phyloP scores from a whole-genome alignment of 2,329 filamentous ascomycete species.

The Cytospora schulzeri region DNA sequence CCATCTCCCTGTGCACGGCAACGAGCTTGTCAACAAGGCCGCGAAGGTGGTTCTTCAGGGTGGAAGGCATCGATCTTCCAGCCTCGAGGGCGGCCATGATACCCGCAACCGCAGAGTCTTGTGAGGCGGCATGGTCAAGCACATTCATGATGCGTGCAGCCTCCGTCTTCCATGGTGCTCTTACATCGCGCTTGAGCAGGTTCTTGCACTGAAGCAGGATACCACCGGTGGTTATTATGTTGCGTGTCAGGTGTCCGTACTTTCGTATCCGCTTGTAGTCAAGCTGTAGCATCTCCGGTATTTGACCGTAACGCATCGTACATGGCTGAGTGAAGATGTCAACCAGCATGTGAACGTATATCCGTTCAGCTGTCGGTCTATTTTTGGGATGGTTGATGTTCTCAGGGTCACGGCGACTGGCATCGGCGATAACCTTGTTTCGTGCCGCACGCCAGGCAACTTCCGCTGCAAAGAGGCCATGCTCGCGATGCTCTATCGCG shows the following conservation, averaged over 20 bases:
- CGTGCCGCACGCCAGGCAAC: slow-evolving; percentile 67
- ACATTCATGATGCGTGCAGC: slow-evolving; percentile 70
- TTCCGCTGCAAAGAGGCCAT: slow-evolving; percentile 62
- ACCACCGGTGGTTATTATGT: slow-evolving; percentile 72
- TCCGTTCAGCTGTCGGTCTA: slow-evolving; percentile 66
- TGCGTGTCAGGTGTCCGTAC: slow-evolving; percentile 58
- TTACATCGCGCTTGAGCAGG: slow-evolving; percentile 77
- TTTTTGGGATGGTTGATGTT: slow-evolving; percentile 63
- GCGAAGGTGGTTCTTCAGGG: slow-evolving; percentile 61
- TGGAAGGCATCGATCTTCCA: slow-evolving; percentile 65
- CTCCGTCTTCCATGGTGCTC: slow-evolving; percentile 75
- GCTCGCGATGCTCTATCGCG: slow-evolving; percentile 58
- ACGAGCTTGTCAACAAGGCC: slow-evolving; percentile 60
- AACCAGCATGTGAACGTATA: slow-evolving; percentile 76
- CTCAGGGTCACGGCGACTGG: slow-evolving; percentile 69
- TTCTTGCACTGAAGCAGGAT: slow-evolving; percentile 82
- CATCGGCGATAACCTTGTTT: slow-evolving; percentile 66
- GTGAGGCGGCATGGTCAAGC: slow-evolving; percentile 58
- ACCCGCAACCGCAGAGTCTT: slow-evolving; percentile 59
- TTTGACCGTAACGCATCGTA: slow-evolving; percentile 52
- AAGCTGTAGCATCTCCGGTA: slow-evolving; percentile 75
- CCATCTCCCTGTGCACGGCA: slow-evolving; percentile 47
- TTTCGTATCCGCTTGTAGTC: slow-evolving; percentile 65
- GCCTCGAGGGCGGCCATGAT: slow-evolving; percentile 65
- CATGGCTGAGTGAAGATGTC: slow-evolving; percentile 72